phyloP scores from a whole-genome alignment of 2,329 filamentous ascomycete genomes.

The Tolypocladium tropicale region DNA sequence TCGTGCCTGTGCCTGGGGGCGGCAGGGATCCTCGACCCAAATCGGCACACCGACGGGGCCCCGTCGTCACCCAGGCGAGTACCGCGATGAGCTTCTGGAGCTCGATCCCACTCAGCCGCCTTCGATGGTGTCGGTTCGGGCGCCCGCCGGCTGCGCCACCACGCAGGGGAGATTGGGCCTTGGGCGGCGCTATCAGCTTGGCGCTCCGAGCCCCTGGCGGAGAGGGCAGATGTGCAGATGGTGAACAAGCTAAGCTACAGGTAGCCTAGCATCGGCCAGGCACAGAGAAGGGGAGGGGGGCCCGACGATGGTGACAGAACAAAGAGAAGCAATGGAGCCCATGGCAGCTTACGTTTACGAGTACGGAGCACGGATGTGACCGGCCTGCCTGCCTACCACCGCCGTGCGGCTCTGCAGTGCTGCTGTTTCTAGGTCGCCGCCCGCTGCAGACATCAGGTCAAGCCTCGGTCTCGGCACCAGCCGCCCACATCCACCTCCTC shows the following conservation, averaged over 20 bases:
- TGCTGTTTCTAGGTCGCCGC: not conserved
- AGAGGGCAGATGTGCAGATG: no score
- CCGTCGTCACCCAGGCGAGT: not conserved
- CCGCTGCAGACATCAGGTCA: not conserved
- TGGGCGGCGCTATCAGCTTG: not conserved
- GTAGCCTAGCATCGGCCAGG: no score
- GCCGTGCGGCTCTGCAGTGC: not conserved
- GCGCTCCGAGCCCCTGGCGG: not conserved
- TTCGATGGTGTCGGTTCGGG: not conserved
- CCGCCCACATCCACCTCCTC: no score
- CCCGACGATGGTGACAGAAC: not conserved
- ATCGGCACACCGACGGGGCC: not conserved
- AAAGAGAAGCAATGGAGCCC: not conserved
- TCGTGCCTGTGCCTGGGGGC: not conserved
- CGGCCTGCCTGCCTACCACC: no score
- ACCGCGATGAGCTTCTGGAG: no score
- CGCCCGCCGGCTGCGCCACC: not conserved
- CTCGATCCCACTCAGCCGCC: not conserved
- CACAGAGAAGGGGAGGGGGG: not conserved
- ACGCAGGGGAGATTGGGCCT: not conserved
- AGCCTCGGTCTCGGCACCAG: not conserved
- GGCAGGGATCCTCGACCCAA: no score
- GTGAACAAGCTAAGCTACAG: no score
- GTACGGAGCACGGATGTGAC: no score
- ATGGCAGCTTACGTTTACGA: no score